Evolutionary conservation across 805 yeast species (phyloP).

Genomic region (Metschnikowia lunata): DNA sequence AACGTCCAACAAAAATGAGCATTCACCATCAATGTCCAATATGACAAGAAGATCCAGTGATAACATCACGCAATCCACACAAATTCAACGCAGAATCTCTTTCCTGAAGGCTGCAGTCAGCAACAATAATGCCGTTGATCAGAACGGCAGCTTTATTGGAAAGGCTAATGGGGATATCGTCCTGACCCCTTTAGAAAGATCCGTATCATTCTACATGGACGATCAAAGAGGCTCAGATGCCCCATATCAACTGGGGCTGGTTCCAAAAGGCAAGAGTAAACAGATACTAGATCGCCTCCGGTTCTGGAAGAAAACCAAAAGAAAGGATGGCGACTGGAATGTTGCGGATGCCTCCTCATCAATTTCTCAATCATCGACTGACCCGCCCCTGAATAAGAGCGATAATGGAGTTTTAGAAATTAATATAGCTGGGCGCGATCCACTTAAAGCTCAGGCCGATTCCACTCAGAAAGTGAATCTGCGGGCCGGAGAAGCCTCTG

Average conservation of each 20-base stretch:
- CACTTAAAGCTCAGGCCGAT: background rate
- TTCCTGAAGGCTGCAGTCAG: background rate
- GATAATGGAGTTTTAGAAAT: constrained; percentile 4
- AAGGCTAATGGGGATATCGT: background rate
- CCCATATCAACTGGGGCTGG: constrained; percentile 4
- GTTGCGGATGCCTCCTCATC: constrained; percentile 1
- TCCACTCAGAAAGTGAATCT: background rate
- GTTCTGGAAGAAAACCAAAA: constrained; percentile 32
- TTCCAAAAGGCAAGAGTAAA: constrained; percentile 19
- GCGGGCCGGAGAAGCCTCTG: too few relatives aligned
- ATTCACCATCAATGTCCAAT: constrained; percentile 6
- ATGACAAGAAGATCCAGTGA: constrained; percentile 7
- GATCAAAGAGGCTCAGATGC: constrained; percentile 10
- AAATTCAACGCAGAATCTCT: background rate
- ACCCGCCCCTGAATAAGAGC: constrained; percentile 1
- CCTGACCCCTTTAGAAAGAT: constrained; percentile 13
- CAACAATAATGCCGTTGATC: background rate
- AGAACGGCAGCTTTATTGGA: background rate
- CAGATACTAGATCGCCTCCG: constrained; percentile 31
- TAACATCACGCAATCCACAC: background rate
- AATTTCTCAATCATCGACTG: background rate
- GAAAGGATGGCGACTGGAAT: constrained; percentile 6
- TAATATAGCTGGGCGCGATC: background rate
- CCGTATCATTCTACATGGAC: constrained; percentile 23
- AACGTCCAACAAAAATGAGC: constrained; percentile 20